Percentiles rank a stretch among this genome's conserved stretches.
Evolutionary conservation across 306 rosid genomes (phyloP).

Genomic region (Pachyrhizus erosus): DNA sequence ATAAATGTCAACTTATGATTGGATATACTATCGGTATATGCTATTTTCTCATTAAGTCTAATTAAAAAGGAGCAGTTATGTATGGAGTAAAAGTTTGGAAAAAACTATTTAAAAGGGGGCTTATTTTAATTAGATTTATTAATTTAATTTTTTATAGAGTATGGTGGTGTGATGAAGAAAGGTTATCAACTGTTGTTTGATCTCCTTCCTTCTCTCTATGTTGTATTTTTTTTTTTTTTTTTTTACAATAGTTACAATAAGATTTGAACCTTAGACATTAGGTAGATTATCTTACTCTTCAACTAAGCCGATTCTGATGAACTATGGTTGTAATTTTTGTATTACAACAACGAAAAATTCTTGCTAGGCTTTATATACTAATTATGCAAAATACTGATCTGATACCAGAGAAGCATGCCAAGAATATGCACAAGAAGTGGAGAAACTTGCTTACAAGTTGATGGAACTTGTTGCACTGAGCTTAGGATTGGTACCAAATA

Average conservation of each 20-base stretch:
- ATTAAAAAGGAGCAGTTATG: too few relatives aligned
- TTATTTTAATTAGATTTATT: not conserved
- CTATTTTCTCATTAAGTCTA: too few relatives aligned
- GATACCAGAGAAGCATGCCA: slow-evolving; percentile 60
- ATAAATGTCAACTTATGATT: too few relatives aligned
- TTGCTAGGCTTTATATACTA: not conserved
- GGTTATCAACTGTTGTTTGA: not conserved
- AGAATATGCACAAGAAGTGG: slow-evolving; percentile 67
- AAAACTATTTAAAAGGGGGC: not conserved
- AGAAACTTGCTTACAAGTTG: slow-evolving; percentile 66
- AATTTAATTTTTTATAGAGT: not conserved
- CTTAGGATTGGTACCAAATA: slow-evolving; percentile 58
- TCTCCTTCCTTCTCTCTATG: not conserved
- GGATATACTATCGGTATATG: too few relatives aligned
- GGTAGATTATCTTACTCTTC: too few relatives aligned
- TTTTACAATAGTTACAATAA: not conserved
- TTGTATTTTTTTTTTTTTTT: not conserved
- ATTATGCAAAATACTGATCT: not conserved
- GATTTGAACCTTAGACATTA: not conserved
- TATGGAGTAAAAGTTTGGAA: not conserved
- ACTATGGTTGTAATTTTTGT: too few relatives aligned
- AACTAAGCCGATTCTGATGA: too few relatives aligned
- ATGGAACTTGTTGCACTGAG: slow-evolving; percentile 67
- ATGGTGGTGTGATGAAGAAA: too few relatives aligned
- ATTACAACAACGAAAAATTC: too few relatives aligned